A percentile compares a stretch with the other conserved stretches of the same genome.
phyloP scores from a whole-genome alignment of 2,329 filamentous ascomycete species.

The Xylariaceae sp. region DNA sequence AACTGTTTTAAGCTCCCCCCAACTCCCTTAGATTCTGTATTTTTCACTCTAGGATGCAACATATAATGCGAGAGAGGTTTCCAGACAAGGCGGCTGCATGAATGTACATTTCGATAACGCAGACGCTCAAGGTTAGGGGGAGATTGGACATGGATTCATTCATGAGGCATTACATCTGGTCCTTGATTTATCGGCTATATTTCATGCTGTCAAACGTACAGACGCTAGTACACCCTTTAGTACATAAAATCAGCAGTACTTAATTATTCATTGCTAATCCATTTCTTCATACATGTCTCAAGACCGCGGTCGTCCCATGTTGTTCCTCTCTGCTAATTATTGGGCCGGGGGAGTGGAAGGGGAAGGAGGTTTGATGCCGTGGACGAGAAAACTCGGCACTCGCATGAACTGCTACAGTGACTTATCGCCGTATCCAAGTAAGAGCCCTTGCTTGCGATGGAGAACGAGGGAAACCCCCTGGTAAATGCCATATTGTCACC shows the following conservation, averaged over 20 bases:
- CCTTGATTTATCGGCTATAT: conserved; percentile 22
- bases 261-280: conserved; percentile 26
- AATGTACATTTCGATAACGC: background rate
- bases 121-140: background rate
- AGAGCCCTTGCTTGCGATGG: background rate
- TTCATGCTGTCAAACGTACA: conserved; percentile 19
- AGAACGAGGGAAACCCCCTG: background rate
- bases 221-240: conserved; percentile 13
- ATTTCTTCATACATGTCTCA: background rate
- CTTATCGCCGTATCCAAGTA: background rate
- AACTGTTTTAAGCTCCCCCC: background rate
- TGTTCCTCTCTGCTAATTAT: background rate
- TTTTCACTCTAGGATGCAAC: background rate
- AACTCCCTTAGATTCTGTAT: background rate
- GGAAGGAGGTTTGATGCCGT: background rate
- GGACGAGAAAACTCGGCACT: background rate
- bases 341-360: background rate
- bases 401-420: background rate
- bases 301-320: background rate
- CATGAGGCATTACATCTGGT: conserved; percentile 17
- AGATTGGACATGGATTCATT: conserved; percentile 22
- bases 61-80: background rate
- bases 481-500: background rate
- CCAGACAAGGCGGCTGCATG: background rate
- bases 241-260: conserved; percentile 22